Evolutionary conservation across 2,329 filamentous ascomycete genomes (phyloP).

Genomic region (Aureobasidium subglaciale): DNA sequence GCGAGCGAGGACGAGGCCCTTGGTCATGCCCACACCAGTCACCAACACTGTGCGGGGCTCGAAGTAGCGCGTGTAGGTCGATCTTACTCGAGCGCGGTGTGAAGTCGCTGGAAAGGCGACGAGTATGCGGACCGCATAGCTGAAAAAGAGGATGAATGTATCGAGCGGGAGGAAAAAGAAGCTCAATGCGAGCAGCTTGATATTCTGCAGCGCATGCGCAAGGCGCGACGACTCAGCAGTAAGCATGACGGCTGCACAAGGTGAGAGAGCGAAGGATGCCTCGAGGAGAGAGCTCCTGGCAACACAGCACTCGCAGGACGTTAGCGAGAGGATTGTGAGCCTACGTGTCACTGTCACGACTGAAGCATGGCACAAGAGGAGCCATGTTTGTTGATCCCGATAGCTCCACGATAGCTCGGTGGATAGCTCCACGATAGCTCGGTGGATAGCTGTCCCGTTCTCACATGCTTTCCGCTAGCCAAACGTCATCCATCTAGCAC

Average conservation of each 20-base stretch:
- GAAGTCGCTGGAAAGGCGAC: conserved; percentile 19
- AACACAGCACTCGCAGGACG: not conserved
- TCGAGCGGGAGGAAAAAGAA: conserved; percentile 44
- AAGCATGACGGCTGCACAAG: conserved; percentile 24
- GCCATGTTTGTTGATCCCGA: conserved; percentile 3
- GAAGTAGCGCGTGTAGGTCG: conserved; percentile 30
- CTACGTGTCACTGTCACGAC: conserved; percentile 2
- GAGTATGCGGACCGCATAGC: conserved; percentile 25
- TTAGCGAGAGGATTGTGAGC: not conserved
- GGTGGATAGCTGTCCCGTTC: conserved; percentile 5
- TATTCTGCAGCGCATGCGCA: conserved; percentile 43
- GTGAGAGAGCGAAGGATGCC: not conserved
- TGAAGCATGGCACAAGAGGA: not conserved
- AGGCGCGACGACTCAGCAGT: conserved; percentile 28
- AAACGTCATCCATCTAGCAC: conserved; percentile 7
- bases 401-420: conserved; percentile 11
- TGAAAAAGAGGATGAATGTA: conserved; percentile 36
- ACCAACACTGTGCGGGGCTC: conserved; percentile 55
- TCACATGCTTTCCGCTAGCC: conserved; percentile 9
- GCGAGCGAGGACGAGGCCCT: conserved; percentile 61
- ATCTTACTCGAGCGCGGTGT: conserved; percentile 21
- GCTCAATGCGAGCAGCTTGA: conserved; percentile 39
- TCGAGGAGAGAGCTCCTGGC: not conserved
- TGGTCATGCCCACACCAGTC: conserved; percentile 66
- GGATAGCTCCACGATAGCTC: conserved; percentile 11